These are phyloP conservation scores for Penicillium argentinense DNA, from an alignment of 495 filamentous ascomycete genomes.

Conservation along the genomic window DNA sequence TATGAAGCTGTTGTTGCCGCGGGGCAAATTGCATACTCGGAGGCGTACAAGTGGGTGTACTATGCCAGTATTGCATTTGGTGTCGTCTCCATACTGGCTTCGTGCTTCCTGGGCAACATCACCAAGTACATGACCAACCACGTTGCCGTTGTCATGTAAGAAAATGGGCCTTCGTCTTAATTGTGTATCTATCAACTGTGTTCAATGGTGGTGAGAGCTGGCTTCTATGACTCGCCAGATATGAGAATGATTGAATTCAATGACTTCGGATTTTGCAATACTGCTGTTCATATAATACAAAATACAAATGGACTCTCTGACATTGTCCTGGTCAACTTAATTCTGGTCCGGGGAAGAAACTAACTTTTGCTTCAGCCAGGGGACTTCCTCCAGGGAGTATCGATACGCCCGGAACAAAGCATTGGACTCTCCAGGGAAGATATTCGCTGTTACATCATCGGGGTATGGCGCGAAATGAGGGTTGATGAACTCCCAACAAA, in stretches of 20 bases:
- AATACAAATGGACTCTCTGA: too few relatives aligned
- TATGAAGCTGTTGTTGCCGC: slow-evolving; percentile 60
- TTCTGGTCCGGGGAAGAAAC: too few relatives aligned
- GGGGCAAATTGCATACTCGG: slow-evolving; percentile 61
- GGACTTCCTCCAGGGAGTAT: slow-evolving; percentile 18
- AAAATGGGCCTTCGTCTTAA: slow-evolving; percentile 7
- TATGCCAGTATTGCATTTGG: slow-evolving; percentile 70
- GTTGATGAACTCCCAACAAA: slow-evolving; percentile 27
- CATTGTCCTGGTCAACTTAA: too few relatives aligned
- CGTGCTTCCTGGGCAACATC: slow-evolving; percentile 64
- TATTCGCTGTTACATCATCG: slow-evolving; percentile 7
- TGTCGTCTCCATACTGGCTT: slow-evolving; percentile 58
- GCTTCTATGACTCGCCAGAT: too few relatives aligned
- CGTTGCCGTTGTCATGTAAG: slow-evolving; percentile 65
- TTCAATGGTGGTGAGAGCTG: too few relatives aligned
- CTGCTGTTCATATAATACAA: too few relatives aligned
- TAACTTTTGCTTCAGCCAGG: slow-evolving; percentile 17
- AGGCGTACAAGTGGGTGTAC: slow-evolving; percentile 67
- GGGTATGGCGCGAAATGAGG: slow-evolving; percentile 22
- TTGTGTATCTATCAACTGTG: too few relatives aligned
- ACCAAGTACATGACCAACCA: slow-evolving; percentile 67
- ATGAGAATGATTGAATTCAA: too few relatives aligned
- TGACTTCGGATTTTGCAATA: too few relatives aligned
- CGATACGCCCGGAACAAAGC: slow-evolving; percentile 25
- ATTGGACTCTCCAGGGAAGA: slow-evolving; percentile 24